These are phyloP conservation scores for Viola odorata DNA, from an alignment of 345 rosid species.

Conservation along the genomic window DNA sequence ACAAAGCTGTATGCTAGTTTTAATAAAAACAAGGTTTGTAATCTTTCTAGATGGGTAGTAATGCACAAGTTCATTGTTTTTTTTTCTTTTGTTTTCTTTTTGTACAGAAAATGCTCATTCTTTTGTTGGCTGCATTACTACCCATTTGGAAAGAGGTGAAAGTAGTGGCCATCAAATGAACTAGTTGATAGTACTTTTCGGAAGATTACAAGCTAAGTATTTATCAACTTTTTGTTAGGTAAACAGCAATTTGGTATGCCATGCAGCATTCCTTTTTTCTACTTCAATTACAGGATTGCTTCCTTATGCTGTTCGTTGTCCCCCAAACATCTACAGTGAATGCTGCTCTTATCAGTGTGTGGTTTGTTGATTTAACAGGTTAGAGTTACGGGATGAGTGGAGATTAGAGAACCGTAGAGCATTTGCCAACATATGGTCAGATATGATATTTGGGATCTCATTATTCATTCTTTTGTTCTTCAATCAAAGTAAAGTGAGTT, in stretches of 20 bases:
- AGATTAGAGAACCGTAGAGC: constrained; percentile 83
- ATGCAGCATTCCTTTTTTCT: background rate
- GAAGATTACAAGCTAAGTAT: background rate
- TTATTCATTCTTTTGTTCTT: constrained; percentile 66
- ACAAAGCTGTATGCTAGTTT: too few species aligned
- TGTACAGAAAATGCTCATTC: too few species aligned
- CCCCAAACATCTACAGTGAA: background rate
- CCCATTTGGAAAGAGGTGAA: too few species aligned
- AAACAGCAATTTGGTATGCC: background rate
- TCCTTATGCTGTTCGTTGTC: background rate
- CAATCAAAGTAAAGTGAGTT: constrained; percentile 80
- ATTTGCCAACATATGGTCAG: constrained; percentile 95
- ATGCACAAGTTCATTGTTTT: too few species aligned
- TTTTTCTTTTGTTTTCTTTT: too few species aligned
- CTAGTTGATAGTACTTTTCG: too few species aligned
- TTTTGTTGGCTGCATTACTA: too few species aligned
- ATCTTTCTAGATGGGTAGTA: too few species aligned
- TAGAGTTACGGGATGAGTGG: constrained; percentile 81
- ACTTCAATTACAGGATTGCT: background rate
- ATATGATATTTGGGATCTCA: constrained; percentile 83
- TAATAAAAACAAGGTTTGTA: too few species aligned
- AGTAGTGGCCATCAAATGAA: too few species aligned
- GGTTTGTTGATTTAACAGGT: constrained; percentile 43
- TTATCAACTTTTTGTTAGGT: background rate
- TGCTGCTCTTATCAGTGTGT: constrained; percentile 6